Evolutionary conservation across 768 basidiomycete species (phyloP), one percentile per base, ranked within the genome.

Genomic region (Boletus sensibilis): DNA sequence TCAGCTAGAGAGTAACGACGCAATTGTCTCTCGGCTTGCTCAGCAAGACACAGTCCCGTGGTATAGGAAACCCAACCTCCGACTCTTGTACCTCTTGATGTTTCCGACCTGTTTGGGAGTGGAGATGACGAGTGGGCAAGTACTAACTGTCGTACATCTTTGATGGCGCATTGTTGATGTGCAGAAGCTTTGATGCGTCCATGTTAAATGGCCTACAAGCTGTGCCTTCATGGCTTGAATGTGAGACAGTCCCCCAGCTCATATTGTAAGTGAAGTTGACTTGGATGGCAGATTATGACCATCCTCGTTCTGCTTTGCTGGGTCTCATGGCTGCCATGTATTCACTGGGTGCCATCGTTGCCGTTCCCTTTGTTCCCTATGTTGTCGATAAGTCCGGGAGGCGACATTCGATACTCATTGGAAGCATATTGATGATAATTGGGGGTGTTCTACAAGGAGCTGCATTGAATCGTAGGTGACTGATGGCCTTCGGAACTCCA

Each of bases 131-230:
- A 44, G 5, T 33, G 61, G 61, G 61, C 49, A 31, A 55, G 61
- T n/a, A n/a, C n/a, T n/a, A n/a, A n/a, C n/a, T n/a, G n/a, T n/a
- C n/a, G n/a, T n/a, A n/a, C 6, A 6, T 20, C 0, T 10, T 46
- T 39, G 18, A 7, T 18, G 14, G 2, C 23, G 4, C 5, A 3
- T 4, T 43, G 35, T 11, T 58, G 40, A 59, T 12, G 1, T 1
- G 2, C 1, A 18, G n/a, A 44, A 60, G 59, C 10, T 52, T 57
- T 44, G 56, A 57, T 8, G 80, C 80, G 0, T 82, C 82, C 1
- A 84, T 85, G 84, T 76, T 86, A 66, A 86, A 85, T 58, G 83
- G 81, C 37, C 64, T 86, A 44, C 84, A 86, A 67, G 81, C 82
- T 0, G 83, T 86, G 6, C 68, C 77, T n/a, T 78, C 81, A 0